These are phyloP conservation scores for Hortiboletus rubellus DNA, from an alignment of 1,284 basidiomycete genomes.

Conservation along the genomic window DNA sequence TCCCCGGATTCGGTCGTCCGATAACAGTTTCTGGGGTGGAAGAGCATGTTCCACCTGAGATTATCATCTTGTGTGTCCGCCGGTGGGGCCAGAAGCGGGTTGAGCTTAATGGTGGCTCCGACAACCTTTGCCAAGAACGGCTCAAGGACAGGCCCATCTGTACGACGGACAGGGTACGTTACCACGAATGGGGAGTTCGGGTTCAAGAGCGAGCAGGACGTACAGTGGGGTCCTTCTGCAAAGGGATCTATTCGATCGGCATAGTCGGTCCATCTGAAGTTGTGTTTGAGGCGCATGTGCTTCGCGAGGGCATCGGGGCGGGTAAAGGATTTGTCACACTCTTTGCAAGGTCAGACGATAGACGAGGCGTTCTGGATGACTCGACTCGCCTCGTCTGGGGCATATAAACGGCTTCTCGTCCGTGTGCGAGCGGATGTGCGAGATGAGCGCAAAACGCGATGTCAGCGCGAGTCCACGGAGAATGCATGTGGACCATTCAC, in stretches of 20 bases:
- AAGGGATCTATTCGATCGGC: slow-evolving; percentile 30
- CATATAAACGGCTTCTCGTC: slow-evolving; percentile 93
- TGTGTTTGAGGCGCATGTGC: slow-evolving; percentile 87
- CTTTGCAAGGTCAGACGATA: slow-evolving; percentile 38
- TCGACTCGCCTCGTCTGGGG: slow-evolving; percentile 63
- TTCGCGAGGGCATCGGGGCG: slow-evolving; percentile 90
- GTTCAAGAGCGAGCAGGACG: slow-evolving; percentile 3
- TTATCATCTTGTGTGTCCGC: slow-evolving; percentile 50
- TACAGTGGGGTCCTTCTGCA: slow-evolving; percentile 35
- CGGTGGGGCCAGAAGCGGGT: slow-evolving; percentile 59
- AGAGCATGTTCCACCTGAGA: slow-evolving; percentile 76
- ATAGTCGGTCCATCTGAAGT: slow-evolving; percentile 34
- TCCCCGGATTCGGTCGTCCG: slow-evolving; percentile 58
- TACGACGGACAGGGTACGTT: slow-evolving; percentile 1
- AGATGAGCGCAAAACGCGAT: slow-evolving; percentile 83
- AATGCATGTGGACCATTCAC: slow-evolving; percentile 84
- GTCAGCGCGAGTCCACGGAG: slow-evolving; percentile 81
- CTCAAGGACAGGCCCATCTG: slow-evolving; percentile 73
- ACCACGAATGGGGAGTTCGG: slow-evolving; percentile 1
- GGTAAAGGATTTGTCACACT: slow-evolving; percentile 93
- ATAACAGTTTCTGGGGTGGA: slow-evolving; percentile 57
- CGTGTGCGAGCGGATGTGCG: slow-evolving; percentile 87
- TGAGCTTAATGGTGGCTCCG: slow-evolving; percentile 48
- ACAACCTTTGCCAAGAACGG: slow-evolving; percentile 56
- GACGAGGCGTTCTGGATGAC: not conserved